These are phyloP conservation scores for Zea luxurians DNA, from an alignment of 176 grass and related monocot genomes.

Conservation along the genomic window DNA sequence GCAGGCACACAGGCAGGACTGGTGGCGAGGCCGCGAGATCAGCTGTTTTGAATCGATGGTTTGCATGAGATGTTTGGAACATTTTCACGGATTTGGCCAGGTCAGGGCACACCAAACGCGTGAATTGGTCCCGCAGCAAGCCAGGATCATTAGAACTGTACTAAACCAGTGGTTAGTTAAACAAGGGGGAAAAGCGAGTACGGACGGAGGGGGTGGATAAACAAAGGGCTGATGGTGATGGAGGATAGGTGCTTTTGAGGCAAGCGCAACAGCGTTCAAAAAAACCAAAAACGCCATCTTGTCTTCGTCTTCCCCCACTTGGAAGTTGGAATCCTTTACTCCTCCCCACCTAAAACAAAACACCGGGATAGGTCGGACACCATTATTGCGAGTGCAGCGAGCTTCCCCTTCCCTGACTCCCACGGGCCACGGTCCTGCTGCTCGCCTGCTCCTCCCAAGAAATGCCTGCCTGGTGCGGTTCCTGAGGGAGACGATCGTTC, in stretches of 20 bases:
- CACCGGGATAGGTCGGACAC: conserved; percentile 27
- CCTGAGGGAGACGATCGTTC: background rate
- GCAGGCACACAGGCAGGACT: too few species aligned
- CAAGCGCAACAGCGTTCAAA: conserved; percentile 39
- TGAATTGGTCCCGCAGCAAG: background rate
- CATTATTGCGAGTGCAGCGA: conserved; percentile 40
- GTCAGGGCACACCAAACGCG: conserved; percentile 13
- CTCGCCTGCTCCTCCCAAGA: conserved; percentile 2
- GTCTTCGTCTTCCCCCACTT: conserved; percentile 52
- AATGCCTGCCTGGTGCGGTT: conserved; percentile 29
- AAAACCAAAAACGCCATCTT: conserved; percentile 42
- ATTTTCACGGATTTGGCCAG: background rate
- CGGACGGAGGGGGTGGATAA: conserved; percentile 17
- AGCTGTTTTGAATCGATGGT: background rate
- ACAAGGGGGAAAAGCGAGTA: conserved; percentile 36
- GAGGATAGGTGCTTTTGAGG: conserved; percentile 62
- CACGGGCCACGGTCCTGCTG: background rate
- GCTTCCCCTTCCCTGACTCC: conserved; percentile 46
- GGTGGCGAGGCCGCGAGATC: background rate
- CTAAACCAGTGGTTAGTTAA: conserved; percentile 31
- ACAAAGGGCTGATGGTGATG: conserved; percentile 34
- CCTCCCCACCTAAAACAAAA: conserved; percentile 44
- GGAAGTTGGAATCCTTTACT: conserved; percentile 41
- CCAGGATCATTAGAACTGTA: background rate
- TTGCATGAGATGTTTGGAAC: background rate